These are phyloP conservation scores for Thalia dealbata DNA, from an alignment of 176 grass and related monocot genomes.

Conservation along the genomic window DNA sequence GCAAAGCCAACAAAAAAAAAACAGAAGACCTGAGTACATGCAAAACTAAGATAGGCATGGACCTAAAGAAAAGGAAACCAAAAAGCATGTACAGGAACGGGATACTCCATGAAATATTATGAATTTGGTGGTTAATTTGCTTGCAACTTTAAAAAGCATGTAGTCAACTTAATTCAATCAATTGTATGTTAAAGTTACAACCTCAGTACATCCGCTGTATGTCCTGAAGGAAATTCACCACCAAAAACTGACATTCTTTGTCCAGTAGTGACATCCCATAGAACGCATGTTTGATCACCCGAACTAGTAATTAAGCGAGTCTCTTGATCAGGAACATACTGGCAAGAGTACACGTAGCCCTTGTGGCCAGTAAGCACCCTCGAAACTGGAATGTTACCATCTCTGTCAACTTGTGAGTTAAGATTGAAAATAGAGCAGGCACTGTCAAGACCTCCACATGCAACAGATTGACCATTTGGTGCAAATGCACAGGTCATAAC, in stretches of 20 bases:
- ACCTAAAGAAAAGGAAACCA: too few relatives aligned
- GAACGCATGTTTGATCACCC: conserved; percentile 79
- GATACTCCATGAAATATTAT: not conserved
- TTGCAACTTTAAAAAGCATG: not conserved
- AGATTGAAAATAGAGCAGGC: conserved; percentile 99
- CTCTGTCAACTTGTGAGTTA: conserved; percentile 73
- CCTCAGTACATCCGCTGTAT: conserved; percentile 93
- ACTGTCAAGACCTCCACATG: conserved; percentile 95
- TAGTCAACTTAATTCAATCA: not conserved
- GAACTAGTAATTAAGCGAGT: conserved; percentile 79
- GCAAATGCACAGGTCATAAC: conserved; percentile 96
- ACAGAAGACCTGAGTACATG: not conserved
- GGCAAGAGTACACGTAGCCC: conserved; percentile 91
- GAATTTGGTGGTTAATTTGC: not conserved
- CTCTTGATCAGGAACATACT: conserved; percentile 88
- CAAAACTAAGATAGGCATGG: not conserved
- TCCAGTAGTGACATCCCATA: conserved; percentile 96
- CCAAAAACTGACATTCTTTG: conserved; percentile 95
- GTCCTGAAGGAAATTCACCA: conserved; percentile 96
- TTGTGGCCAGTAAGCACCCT: conserved; percentile 90
- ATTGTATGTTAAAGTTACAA: conserved; percentile 5
- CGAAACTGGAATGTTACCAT: conserved; percentile 72
- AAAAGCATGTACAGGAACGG: not conserved
- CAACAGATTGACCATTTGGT: conserved; percentile 88
- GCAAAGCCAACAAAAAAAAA: not conserved